Evolutionary conservation across 2,329 filamentous ascomycete genomes (phyloP), one percentile per base, ranked within the genome.

Genomic region (Monosporascus sp.): DNA sequence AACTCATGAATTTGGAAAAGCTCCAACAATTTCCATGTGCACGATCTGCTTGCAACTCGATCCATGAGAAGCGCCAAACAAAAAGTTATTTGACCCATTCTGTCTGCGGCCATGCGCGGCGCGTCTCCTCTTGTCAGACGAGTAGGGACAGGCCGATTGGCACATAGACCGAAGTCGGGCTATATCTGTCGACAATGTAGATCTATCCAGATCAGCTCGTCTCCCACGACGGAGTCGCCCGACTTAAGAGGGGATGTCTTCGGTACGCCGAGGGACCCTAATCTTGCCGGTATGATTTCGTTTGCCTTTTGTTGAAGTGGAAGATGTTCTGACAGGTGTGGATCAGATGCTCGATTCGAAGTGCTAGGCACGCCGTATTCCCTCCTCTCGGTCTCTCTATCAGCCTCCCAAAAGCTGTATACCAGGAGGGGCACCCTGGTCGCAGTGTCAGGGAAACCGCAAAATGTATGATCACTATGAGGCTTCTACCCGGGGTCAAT

Each of bases 291-390:
- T 83, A 74, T 46, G 62, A 43, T 55, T 37, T 47, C 8, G n/a
- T 7, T 14, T 44, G 64, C 27, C 45, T 54, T 11, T 25, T 24
- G 44, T 46, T 35, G 14, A 35, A 35, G 31, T 5, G 11, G 31
- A 35, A 35, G 31, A 14, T 2, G 9, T 35, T 14, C 31, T 35
- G 31, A 35, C 31, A 35, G 9, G 9, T 35, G 31, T 14, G 31
- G 31, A 14, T 46, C 62, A 97, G 94, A 97, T 81, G 94, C 94
- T 51, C 85, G 86, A 53, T 99, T 99, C 71, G 90, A 97, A 72
- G 90, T 97, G 47, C 77, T 99, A 59, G 94, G 94, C 57, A 83
- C 89, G 24, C 91, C 93, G 1, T 94, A 94, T 72, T 97, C 94
- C 52, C 84, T 99, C 58, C 85, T 99, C 62, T 97, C 93, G 22